A percentile compares a stretch with the other conserved stretches of the same genome.
Evolutionary conservation across 768 basidiomycete species (phyloP).

Genomic region (Tricholoma saponaceum): DNA sequence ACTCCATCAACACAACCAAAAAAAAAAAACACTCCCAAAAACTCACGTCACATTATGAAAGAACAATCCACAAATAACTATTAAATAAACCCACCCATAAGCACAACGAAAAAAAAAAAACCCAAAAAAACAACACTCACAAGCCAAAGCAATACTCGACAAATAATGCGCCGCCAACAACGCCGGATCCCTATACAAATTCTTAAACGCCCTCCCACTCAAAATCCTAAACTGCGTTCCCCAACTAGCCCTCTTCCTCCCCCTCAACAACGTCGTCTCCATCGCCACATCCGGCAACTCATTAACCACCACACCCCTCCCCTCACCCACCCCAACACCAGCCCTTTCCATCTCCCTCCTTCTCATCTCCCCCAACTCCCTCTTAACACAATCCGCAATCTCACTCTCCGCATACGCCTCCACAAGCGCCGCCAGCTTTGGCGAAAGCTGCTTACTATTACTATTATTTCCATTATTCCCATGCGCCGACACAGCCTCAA

Average conservation of each 20-base stretch:
- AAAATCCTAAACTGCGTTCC: conserved; percentile 90
- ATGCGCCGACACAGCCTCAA: conserved; percentile 45
- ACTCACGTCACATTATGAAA: conserved; percentile 80
- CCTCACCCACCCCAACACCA: too few relatives aligned
- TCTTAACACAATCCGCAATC: conserved; percentile 56
- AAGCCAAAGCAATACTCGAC: conserved; percentile 76
- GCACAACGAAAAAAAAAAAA: not conserved
- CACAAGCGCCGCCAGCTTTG: conserved; percentile 69
- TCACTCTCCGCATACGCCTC: conserved; percentile 65
- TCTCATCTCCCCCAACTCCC: conserved; percentile 52
- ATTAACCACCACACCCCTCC: conserved; percentile 27
- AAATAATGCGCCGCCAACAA: conserved; percentile 88
- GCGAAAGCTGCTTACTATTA: conserved; percentile 42
- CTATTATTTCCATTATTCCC: too few relatives aligned
- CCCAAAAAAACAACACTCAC: conserved; percentile 42
- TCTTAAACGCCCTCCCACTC: conserved; percentile 97
- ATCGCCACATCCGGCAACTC: conserved; percentile 63
- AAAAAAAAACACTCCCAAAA: not conserved
- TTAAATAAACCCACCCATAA: conserved; percentile 3
- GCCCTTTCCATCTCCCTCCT: conserved; percentile 27
- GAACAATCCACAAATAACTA: conserved; percentile 91
- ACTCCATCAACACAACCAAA: not conserved
- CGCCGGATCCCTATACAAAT: conserved; percentile 92
- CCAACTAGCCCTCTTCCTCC: conserved; percentile 79
- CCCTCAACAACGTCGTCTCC: conserved; percentile 65